phyloP scores from a whole-genome alignment of 2,329 filamentous ascomycete species.

The Monosporascus cannonballus region DNA sequence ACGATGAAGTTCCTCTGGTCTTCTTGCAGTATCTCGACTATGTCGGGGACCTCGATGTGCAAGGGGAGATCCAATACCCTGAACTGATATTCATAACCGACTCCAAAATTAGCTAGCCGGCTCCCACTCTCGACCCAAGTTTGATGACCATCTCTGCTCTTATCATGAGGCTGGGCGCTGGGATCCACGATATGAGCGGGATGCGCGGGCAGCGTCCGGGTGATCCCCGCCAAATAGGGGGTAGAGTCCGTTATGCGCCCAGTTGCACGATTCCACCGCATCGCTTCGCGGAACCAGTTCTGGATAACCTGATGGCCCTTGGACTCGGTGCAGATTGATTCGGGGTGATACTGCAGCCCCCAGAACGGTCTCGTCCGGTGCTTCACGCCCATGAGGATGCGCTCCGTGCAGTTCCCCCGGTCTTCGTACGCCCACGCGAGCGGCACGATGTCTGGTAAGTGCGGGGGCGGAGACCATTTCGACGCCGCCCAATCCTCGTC shows the following conservation, averaged over 20 bases:
- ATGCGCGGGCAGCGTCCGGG: constrained; percentile 6
- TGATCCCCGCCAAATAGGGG: background rate
- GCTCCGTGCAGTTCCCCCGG: constrained; percentile 32
- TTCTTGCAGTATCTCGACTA: constrained; percentile 45
- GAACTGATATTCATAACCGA: constrained; percentile 31
- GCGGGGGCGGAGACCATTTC: constrained; percentile 33
- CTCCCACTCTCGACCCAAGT: constrained; percentile 16
- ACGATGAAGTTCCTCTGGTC: constrained; percentile 43
- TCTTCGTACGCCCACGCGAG: constrained; percentile 57
- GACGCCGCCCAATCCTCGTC: constrained; percentile 28
- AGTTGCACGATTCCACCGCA: constrained; percentile 44
- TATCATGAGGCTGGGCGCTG: background rate
- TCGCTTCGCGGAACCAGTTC: constrained; percentile 69
- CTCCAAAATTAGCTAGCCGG: constrained; percentile 24
- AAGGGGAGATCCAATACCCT: constrained; percentile 37
- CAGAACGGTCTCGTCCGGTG: constrained; percentile 69
- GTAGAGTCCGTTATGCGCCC: constrained; percentile 3
- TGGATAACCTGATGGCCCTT: constrained; percentile 57
- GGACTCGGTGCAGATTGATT: constrained; percentile 76
- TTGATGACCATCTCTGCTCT: background rate
- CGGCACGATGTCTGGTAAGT: constrained; percentile 41
- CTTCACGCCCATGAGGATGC: constrained; percentile 69
- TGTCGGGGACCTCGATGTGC: constrained; percentile 43
- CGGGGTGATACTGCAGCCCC: constrained; percentile 87
- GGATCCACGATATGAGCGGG: background rate